Percentiles rank a stretch among this genome's conserved stretches.
These are phyloP conservation scores for Aspergillus niger DNA, from an alignment of 2,329 filamentous ascomycete species.

Conservation along the genomic window DNA sequence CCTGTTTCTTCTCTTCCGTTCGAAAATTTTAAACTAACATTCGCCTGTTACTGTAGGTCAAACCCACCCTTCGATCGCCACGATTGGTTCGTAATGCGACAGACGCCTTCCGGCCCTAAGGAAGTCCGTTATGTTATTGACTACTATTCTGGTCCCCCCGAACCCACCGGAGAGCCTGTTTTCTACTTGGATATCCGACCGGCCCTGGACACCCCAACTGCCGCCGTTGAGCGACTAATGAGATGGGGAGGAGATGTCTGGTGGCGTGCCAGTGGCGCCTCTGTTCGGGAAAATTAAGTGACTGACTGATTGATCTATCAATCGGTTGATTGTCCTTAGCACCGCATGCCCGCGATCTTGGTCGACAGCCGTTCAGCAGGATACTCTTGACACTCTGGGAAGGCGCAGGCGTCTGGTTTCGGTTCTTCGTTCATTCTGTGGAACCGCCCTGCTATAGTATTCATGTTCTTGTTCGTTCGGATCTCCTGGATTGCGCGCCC, in stretches of 20 bases:
- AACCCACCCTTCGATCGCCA: conserved; percentile 93
- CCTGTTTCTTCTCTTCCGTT: neutral
- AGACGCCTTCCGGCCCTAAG: conserved; percentile 65
- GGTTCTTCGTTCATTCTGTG: conserved; percentile 6
- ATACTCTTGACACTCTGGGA: conserved; percentile 11
- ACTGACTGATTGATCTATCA: neutral
- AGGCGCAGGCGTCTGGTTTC: conserved; percentile 29
- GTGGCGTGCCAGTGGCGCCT: conserved; percentile 82
- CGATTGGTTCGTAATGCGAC: conserved; percentile 89
- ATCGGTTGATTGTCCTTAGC: neutral
- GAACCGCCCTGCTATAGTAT: conserved; percentile 15
- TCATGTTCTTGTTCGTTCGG: neutral
- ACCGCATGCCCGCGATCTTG: neutral
- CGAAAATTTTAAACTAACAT: neutral
- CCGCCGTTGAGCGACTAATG: conserved; percentile 78
- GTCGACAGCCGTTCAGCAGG: neutral
- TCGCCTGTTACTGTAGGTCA: conserved; percentile 51
- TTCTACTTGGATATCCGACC: conserved; percentile 95
- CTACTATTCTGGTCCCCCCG: conserved; percentile 84
- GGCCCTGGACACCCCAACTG: conserved; percentile 77
- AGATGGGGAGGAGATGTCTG: conserved; percentile 92
- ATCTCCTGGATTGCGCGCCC: neutral
- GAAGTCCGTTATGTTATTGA: conserved; percentile 95
- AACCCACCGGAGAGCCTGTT: conserved; percentile 84
- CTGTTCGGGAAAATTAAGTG: conserved; percentile 44